phyloP scores from a whole-genome alignment of 768 basidiomycete genomes.

The Leucogyrophana mollusca region DNA sequence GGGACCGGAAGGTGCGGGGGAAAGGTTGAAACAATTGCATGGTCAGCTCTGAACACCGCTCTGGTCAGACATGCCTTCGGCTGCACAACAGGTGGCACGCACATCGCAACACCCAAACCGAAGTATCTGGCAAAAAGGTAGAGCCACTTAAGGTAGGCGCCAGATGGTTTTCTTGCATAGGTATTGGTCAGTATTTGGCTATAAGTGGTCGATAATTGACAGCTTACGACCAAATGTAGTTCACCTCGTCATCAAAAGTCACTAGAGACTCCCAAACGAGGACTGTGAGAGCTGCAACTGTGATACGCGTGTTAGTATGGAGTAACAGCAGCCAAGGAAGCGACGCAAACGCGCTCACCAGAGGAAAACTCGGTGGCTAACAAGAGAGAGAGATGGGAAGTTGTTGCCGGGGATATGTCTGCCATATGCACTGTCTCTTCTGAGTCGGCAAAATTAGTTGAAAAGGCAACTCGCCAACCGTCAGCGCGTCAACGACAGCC shows the following conservation, averaged over 20 bases:
- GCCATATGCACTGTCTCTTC: too few species aligned
- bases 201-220: too few species aligned
- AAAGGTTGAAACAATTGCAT: slow-evolving; percentile 4
- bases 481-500: too few species aligned
- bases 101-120: slow-evolving; percentile 15
- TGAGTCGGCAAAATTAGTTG: too few species aligned
- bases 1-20: not conserved
- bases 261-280: slow-evolving; percentile 20
- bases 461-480: too few species aligned
- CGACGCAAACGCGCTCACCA: too few species aligned
- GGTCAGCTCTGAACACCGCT: not conserved
- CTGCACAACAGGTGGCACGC: not conserved
- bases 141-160: slow-evolving; percentile 21
- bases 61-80: too few species aligned
- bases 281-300: slow-evolving; percentile 4
- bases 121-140: slow-evolving; percentile 22
- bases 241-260: slow-evolving; percentile 14
- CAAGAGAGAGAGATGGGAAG: too few species aligned
- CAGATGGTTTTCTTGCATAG: slow-evolving; percentile 12
- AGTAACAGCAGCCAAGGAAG: too few species aligned
- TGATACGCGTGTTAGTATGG: too few species aligned
- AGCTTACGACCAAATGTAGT: slow-evolving; percentile 23
- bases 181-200: not conserved
- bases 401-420: too few species aligned
- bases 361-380: too few species aligned